phyloP scores from a whole-genome alignment of 2,329 filamentous ascomycete genomes.

The Bipolaris bicolor region DNA sequence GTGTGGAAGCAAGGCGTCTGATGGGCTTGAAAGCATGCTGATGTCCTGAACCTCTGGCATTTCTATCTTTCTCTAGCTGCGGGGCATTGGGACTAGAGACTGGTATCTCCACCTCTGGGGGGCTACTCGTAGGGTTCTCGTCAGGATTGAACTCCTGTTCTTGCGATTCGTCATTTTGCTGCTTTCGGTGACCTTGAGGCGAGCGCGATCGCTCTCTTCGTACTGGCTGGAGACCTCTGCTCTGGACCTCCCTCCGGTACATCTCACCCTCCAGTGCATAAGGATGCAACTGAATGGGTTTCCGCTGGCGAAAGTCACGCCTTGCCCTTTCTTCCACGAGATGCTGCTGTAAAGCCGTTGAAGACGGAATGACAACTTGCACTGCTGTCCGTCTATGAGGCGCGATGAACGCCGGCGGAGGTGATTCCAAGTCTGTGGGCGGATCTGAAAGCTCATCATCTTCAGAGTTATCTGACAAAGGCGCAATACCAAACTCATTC shows the following conservation, averaged over 20 bases:
- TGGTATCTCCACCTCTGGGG: conserved; percentile 30
- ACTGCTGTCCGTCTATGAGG: conserved; percentile 37
- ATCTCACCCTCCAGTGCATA: conserved; percentile 54
- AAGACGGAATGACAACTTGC: conserved; percentile 40
- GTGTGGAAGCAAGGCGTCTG: conserved; percentile 18
- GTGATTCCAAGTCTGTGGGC: conserved; percentile 31
- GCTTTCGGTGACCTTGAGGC: conserved; percentile 24
- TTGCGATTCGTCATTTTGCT: conserved; percentile 35
- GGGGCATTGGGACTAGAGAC: conserved; percentile 31
- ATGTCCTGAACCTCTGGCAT: conserved; percentile 6
- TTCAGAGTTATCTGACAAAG: conserved; percentile 32
- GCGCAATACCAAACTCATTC: conserved; percentile 26
- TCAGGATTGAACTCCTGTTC: conserved; percentile 43
- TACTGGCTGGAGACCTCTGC: conserved; percentile 54
- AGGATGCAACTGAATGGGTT: conserved; percentile 57
- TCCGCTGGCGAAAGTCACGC: conserved; percentile 52
- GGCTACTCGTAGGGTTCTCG: conserved; percentile 28
- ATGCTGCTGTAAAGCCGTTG: conserved; percentile 23
- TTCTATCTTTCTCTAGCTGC: conserved; percentile 12
- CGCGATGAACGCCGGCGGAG: conserved; percentile 9
- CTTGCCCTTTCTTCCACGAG: conserved; percentile 23
- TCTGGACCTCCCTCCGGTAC: conserved; percentile 52
- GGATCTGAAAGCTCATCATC: conserved; percentile 37
- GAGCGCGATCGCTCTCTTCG: conserved; percentile 41
- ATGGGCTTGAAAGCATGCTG: conserved; percentile 7